Base-by-base conservation (phyloP, 139 green algal species). In the Tetraselmis chui region DNA sequence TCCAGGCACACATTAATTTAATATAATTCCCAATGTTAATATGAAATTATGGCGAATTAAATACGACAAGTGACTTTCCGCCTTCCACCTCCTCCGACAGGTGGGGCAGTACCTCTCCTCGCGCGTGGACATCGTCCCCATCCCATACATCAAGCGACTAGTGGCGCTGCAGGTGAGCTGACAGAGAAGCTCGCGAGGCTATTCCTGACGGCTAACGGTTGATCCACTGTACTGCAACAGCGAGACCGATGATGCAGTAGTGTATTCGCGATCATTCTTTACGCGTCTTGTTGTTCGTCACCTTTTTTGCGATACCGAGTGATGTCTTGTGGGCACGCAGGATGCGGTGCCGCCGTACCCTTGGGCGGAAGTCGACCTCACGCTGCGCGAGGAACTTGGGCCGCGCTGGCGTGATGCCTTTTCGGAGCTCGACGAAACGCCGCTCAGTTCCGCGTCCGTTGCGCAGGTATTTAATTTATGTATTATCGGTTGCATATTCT, bases 21-120 rank as follows among this genome's bases (percentile, higher is more conserved):
- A n/a, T n/a, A n/a, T n/a, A n/a, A n/a, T n/a, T n/a, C n/a, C n/a
- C n/a, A n/a, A n/a, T n/a, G n/a, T n/a, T n/a, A n/a, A n/a, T n/a
- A n/a, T n/a, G n/a, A n/a, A n/a, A n/a, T n/a, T n/a, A n/a, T n/a
- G n/a, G n/a, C n/a, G n/a, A n/a, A n/a, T n/a, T n/a, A n/a, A n/a
- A n/a, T n/a, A n/a, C n/a, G n/a, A n/a, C n/a, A n/a, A n/a, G n/a
- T n/a, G n/a, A n/a, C n/a, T n/a, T n/a, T n/a, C n/a, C n/a, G n/a
- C n/a, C n/a, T n/a, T n/a, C n/a, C n/a, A n/a, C n/a, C n/a, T n/a
- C n/a, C n/a, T n/a, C n/a, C n/a, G 45, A 18, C 45, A 85, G 77
- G 82, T 76, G 2, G 82, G 82, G 22, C 82, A 85, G 75, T 85
- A 77, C 78, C 22, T 85, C 5, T 83, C 77, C 2, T 85, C 82